A percentile compares a stretch with the other conserved stretches of the same genome.
phyloP scores from a whole-genome alignment of 768 basidiomycete genomes.

The Glaciozyma antarctica region DNA sequence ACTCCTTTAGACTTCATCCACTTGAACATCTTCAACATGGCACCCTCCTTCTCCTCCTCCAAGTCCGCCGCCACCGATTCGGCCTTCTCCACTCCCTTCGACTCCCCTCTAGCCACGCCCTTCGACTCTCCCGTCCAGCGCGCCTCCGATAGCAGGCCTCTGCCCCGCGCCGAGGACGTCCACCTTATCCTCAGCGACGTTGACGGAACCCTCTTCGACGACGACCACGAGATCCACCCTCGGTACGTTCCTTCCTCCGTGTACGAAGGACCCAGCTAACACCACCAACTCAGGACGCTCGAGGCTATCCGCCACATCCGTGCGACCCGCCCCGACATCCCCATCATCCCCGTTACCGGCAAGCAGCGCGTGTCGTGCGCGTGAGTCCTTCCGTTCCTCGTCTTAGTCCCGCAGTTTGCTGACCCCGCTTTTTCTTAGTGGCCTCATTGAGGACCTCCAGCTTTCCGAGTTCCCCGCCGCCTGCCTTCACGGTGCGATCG shows the following conservation, averaged over 20 bases:
- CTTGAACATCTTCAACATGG: too few relatives aligned
- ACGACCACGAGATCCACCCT: constrained; percentile 32
- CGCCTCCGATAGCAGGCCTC: constrained; percentile 7
- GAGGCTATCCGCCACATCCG: constrained; percentile 31
- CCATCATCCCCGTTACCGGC: constrained; percentile 33
- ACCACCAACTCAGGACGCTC: background rate
- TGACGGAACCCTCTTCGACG: constrained; percentile 33
- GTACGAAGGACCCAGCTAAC: background rate
- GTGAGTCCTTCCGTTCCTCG: background rate
- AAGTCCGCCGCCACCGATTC: background rate
- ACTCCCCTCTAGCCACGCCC: constrained; percentile 28
- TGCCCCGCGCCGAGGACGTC: constrained; percentile 25
- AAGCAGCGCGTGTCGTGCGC: constrained; percentile 32
- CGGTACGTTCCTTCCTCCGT: background rate
- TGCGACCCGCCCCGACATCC: constrained; percentile 26
- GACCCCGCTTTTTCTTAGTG: background rate
- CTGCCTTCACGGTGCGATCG: constrained; percentile 33
- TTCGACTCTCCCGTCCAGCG: constrained; percentile 22
- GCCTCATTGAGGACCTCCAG: constrained; percentile 17
- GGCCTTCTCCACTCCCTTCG: constrained; percentile 15
- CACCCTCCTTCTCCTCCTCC: too few relatives aligned
- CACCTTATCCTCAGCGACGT: constrained; percentile 31
- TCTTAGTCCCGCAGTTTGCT: background rate
- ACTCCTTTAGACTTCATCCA: too few relatives aligned
- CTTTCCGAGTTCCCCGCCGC: constrained; percentile 25